Base-by-base conservation (phyloP, 805 yeast genomes). In the Hanseniaspora taiwanica region DNA sequence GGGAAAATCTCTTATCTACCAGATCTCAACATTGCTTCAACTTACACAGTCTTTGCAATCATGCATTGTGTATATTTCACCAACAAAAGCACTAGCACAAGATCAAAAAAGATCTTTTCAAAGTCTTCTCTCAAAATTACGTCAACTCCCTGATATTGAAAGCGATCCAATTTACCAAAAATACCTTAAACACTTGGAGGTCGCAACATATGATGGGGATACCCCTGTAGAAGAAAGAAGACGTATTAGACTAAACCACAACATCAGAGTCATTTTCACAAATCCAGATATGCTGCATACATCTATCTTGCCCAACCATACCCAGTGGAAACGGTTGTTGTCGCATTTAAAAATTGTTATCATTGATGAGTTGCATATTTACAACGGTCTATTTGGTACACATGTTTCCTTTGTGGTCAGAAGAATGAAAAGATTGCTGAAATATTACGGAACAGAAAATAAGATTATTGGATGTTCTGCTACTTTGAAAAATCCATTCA, bases 61-160 rank as follows among this genome's bases (percentile, higher is more conserved):
- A 1, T 82, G 94, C 0, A 81, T 95, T 8, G 66, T 93, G 65
- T 86, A 81, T 50, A 77, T 91, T 10, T 91, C 91, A 51, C 99
- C 99, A 2, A 91, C 99, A 0, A 91, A 91, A 54, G 98, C 99
- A 0, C 65, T 91, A 39, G 97, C 99, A 0, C 98, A 91, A 54
- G 98, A 91, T 64, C 99, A 91, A 58, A 79, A 79, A 51, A 65
- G 94, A 46, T 76, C 93, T n/a, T 62, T 91, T 41, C 68, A 69
- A 37, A 76, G 71, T 18, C 59, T 81, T 9, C 59, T 80, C 35
- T 59, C 66, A 5, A 60, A 60, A 27, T 68, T 82, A 38, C 21
- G 19, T 18, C 21, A 33, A n/a, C 21, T 33, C 2, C 20, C 18
- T 17, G 18, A 35, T 12, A 36, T 42, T 12, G 6, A 24, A 7